Evolutionary conservation across 306 rosid species (phyloP).

Genomic region (Lotus japonicus): DNA sequence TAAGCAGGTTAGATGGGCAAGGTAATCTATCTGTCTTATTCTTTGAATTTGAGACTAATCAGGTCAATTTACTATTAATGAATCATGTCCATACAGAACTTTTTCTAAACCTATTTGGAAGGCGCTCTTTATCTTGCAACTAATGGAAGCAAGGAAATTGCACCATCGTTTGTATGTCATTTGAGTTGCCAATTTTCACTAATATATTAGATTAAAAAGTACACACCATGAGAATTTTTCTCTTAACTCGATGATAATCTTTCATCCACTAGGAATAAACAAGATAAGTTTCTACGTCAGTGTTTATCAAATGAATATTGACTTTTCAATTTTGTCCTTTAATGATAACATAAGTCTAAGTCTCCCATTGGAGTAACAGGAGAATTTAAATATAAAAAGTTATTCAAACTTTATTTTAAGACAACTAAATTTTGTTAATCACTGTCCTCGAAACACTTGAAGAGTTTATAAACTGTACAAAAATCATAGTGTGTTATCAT

Average conservation of each 20-base stretch:
- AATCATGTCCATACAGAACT: background rate
- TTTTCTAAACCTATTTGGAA: background rate
- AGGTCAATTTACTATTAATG: background rate
- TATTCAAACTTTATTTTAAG: too few species aligned
- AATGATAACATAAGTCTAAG: constrained; percentile 1
- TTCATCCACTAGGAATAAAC: background rate
- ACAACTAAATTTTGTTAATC: too few species aligned
- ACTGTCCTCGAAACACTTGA: too few species aligned
- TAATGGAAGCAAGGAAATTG: background rate
- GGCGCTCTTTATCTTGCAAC: background rate
- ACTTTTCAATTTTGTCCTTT: constrained; percentile 16
- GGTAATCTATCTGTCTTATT: background rate
- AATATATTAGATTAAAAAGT: background rate
- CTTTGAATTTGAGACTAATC: background rate
- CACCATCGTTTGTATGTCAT: background rate
- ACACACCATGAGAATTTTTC: background rate
- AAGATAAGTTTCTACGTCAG: constrained; percentile 14
- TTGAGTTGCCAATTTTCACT: background rate
- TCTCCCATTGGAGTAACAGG: background rate
- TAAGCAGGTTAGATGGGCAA: too few species aligned
- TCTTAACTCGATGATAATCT: background rate
- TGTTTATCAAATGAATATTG: background rate
- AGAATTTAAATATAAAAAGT: background rate
- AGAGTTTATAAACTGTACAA: background rate
- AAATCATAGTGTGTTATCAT: background rate